Base-by-base conservation (phyloP, 192 early-diverging fungal species). In the Borealophlyctis nickersoniae region DNA sequence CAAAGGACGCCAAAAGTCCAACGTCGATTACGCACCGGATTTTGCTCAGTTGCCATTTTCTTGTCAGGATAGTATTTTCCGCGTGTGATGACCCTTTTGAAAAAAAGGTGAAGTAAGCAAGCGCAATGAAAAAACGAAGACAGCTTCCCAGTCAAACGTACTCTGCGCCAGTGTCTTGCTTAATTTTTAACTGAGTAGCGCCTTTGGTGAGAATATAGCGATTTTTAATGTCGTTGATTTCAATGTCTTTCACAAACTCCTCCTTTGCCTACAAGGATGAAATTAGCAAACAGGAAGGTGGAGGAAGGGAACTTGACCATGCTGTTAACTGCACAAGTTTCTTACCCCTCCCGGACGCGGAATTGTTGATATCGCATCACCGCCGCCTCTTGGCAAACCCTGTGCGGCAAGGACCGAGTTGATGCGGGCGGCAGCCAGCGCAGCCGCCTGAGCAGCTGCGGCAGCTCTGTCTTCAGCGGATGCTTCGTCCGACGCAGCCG, bases 201-300 rank as follows among this genome's bases (percentile, higher is more conserved):
- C 86, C 83, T 52, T 91, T 91, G 7, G 91, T 92, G 39, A 95
- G 73, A 27, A 82, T 60, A 67, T 92, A 92, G 28, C 91, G 80
- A 63, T 95, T 90, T 39, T 81, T 82, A 11, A 91, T 75, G 53
- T 90, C 81, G 72, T 95, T 95, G 64, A 95, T 95, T 49, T 80
- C 78, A 57, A 94, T 81, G 31, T 92, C 83, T 19, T 68, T 69
- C 1, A 77, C 60, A 50, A 90, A 90, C 55, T 50, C 57, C 34
- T 63, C 55, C 34, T 57, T 49, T 33, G 27, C 13, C 60, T 61
- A n/a, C 57, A 35, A 16, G n/a, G 13, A 32, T 11, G 14, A 31
- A 57, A 45, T 45, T 13, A 45, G 39, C 39, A 7, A 45, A 19
- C 7, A 45, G 39, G n/a, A n/a, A n/a, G n/a, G n/a, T n/a, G n/a